Percentiles rank a stretch among this genome's conserved stretches.
These are phyloP conservation scores for Phlegmacium glaucopus DNA, from an alignment of 768 basidiomycete species.

Conservation along the genomic window DNA sequence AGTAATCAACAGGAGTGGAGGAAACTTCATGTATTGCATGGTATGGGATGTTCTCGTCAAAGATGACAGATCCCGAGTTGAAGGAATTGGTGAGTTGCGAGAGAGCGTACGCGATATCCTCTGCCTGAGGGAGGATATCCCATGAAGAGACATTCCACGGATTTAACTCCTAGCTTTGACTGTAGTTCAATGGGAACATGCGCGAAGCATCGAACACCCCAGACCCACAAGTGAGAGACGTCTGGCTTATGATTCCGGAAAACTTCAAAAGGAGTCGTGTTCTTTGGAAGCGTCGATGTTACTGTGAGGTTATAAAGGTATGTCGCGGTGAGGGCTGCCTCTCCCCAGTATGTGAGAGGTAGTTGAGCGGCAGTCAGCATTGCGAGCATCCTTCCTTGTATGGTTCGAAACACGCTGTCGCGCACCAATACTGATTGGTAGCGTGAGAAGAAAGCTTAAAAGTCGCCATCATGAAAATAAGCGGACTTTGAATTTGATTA, in stretches of 20 bases:
- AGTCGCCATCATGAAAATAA: no score
- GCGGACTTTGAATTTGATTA: no score
- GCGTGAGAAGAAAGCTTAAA: no score
- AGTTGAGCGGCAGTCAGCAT: constrained; percentile 5
- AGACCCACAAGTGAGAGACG: constrained; percentile 3
- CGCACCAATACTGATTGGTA: no score
- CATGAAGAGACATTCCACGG: constrained; percentile 11
- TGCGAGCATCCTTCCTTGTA: constrained; percentile 1
- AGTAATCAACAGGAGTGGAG: constrained; percentile 1
- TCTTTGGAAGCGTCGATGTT: not conserved
- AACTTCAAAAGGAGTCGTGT: constrained; percentile 4
- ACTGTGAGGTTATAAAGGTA: constrained; percentile 4
- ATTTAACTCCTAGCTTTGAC: constrained; percentile 9
- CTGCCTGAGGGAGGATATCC: constrained; percentile 8
- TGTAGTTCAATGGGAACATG: constrained; percentile 10
- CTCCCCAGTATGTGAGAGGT: constrained; percentile 7
- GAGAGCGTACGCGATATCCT: constrained; percentile 5
- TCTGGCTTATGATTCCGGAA: not conserved
- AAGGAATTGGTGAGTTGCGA: constrained; percentile 10
- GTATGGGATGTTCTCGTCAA: constrained; percentile 13
- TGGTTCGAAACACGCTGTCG: constrained; percentile 8
- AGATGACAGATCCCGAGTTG: constrained; percentile 7
- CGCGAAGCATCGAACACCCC: constrained; percentile 1
- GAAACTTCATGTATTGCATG: constrained; percentile 1
- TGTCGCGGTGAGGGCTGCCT: constrained; percentile 4